These are phyloP conservation scores for Calonectria pteridis DNA, from an alignment of 2,329 filamentous ascomycete genomes.

Conservation along the genomic window DNA sequence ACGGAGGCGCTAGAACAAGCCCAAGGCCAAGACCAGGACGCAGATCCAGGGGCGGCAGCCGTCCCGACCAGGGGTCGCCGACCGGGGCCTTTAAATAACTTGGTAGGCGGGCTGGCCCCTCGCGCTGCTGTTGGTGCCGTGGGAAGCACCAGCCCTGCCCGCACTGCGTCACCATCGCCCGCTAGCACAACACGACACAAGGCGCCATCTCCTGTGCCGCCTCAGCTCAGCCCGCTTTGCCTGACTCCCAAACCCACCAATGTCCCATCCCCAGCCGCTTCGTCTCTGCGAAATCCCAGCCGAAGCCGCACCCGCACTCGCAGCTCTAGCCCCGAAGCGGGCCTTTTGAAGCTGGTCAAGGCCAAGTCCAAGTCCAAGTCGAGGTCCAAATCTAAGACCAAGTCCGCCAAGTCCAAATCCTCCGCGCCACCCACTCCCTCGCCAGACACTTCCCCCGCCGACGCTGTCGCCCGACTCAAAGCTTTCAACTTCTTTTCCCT, in stretches of 20 bases:
- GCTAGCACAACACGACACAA: constrained; percentile 14
- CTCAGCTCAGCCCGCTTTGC: constrained; percentile 39
- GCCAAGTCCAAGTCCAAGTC: constrained; percentile 29
- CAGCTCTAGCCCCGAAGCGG: constrained; percentile 13
- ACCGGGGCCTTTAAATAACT: constrained; percentile 27
- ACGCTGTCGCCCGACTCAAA: constrained; percentile 39
- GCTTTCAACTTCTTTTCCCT: constrained; percentile 39
- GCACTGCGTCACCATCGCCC: constrained; percentile 34
- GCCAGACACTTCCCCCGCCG: constrained; percentile 32
- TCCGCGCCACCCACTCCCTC: constrained; percentile 31
- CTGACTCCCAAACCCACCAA: constrained; percentile 47
- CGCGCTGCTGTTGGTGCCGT: constrained; percentile 33
- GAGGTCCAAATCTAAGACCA: constrained; percentile 24
- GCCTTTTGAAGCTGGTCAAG: constrained; percentile 17
- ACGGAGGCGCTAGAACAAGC: not conserved
- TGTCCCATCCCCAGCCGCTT: constrained; percentile 36
- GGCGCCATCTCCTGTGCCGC: constrained; percentile 40
- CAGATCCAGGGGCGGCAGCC: constrained; percentile 2
- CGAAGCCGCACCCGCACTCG: constrained; percentile 30
- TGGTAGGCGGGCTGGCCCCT: constrained; percentile 38
- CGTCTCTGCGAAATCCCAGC: constrained; percentile 29
- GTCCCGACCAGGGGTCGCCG: constrained; percentile 20
- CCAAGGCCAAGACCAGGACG: not conserved
- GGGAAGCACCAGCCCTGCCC: constrained; percentile 27
- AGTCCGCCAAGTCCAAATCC: constrained; percentile 24